Base-by-base conservation (phyloP, 139 green algal genomes). In the Yamagishiella unicocca region DNA sequence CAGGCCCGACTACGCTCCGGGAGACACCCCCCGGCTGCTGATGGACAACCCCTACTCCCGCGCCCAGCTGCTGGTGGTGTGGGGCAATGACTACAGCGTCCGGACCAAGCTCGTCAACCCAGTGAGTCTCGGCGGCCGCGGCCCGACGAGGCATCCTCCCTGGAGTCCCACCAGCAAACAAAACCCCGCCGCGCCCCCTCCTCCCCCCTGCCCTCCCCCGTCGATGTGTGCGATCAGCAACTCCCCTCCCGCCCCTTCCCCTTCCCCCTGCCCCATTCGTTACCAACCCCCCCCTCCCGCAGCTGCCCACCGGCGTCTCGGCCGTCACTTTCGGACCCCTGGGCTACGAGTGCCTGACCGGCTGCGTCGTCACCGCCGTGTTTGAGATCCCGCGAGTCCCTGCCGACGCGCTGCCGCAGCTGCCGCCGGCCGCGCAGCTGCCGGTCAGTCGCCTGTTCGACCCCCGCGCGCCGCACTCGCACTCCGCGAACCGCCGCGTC, bases 31-130 rank as follows among this genome's bases (percentile, higher is more conserved):
- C 1, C 29, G 35, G 40, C 37, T 93, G 38, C 4, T 27, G 1
- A 42, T 93, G 12, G 78, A 91, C 55, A 90, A 90, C 64, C 87
- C 87, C 53, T 93, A 66, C 62, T 82, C 83, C 45, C 84, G 79
- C 25, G 62, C 85, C 22, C 66, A 54, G 14, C 66, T 72, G 64
- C 62, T 93, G 53, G 29, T 91, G 43, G 72, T 89, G 64, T 93
- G 90, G 90, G 90, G 90, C 72, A 91, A 91, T 31, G n/a, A 74
- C 6, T 74, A 46, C 31, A n/a, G n/a, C n/a, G n/a, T n/a, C n/a
- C n/a, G n/a, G n/a, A n/a, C n/a, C n/a, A n/a, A n/a, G n/a, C n/a
- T n/a, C n/a, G n/a, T n/a, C n/a, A n/a, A n/a, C n/a, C n/a, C n/a
- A n/a, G n/a, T n/a, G n/a, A n/a, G n/a, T n/a, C n/a, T n/a, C n/a